phyloP scores from a whole-genome alignment of 495 filamentous ascomycete genomes.

The Neurospora hispaniola region DNA sequence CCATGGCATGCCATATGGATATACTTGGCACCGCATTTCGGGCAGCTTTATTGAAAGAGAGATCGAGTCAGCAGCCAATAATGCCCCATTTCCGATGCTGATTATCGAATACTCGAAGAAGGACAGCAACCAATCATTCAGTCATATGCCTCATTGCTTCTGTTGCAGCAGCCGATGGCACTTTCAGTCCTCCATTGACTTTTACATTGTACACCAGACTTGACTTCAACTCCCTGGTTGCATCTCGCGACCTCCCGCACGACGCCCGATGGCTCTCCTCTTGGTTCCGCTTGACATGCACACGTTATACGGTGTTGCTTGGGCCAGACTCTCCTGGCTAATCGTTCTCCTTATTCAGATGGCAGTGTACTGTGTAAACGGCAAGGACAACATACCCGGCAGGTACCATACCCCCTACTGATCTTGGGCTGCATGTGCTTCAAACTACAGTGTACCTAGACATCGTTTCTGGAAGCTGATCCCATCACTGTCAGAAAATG shows the following conservation, averaged over 20 bases:
- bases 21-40: not conserved
- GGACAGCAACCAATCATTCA: not conserved
- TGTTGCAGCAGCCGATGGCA: not conserved
- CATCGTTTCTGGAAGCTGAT: not conserved
- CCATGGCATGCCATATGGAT: not conserved
- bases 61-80: not conserved
- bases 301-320: not conserved
- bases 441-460: not conserved
- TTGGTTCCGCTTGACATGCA: not conserved
- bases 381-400: not conserved
- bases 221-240: not conserved
- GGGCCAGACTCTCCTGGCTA: too few relatives aligned
- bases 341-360: not conserved
- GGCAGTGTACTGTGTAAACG: not conserved
- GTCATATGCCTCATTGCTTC: not conserved
- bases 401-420: not conserved
- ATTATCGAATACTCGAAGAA: not conserved
- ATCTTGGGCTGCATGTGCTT: not conserved
- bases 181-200: not conserved
- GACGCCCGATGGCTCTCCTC: not conserved
- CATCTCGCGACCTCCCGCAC: not conserved
- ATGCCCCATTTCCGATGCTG: not conserved
- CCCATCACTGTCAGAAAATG: not conserved
- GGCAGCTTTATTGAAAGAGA: not conserved
- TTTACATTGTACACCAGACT: not conserved